Conservation (phyloP, 257 asterid species). For the Cruciata laevipes region DNA sequence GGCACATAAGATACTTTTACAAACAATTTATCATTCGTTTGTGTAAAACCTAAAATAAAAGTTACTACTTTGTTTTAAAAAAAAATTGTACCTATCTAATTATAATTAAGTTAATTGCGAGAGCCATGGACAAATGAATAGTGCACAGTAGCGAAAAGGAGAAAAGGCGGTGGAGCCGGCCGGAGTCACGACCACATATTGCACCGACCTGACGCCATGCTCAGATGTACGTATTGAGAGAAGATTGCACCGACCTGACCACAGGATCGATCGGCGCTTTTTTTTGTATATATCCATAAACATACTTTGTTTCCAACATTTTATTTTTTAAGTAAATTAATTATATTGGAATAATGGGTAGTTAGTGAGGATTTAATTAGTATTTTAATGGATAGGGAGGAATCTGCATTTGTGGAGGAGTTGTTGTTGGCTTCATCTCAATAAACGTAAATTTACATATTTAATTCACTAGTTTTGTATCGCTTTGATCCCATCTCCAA, state of each 20-base stretch:
- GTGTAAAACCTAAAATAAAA: too few species aligned
- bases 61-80: too few species aligned
- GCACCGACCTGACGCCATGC: conserved; percentile 32
- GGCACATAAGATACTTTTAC: too few species aligned
- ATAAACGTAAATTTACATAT: background rate
- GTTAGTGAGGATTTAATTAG: background rate
- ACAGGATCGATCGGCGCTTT: conserved; percentile 8
- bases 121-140: too few species aligned
- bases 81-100: too few species aligned
- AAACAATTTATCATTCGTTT: too few species aligned
- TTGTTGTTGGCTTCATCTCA: conserved; percentile 3
- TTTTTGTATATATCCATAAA: background rate
- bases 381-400: background rate
- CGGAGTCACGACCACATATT: conserved; percentile 25
- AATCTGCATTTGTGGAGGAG: background rate
- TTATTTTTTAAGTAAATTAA: too few species aligned
- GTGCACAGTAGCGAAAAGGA: too few species aligned
- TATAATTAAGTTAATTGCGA: too few species aligned
- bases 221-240: too few species aligned
- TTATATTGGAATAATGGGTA: background rate
- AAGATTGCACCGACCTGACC: conserved; percentile 38
- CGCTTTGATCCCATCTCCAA: background rate
- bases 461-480: too few species aligned
- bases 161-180: background rate
- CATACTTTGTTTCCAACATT: too few species aligned